Percentiles rank a stretch among this genome's conserved stretches.
Conservation (phyloP, 768 basidiomycete genomes). For the Dacryopinax spathularia region DNA sequence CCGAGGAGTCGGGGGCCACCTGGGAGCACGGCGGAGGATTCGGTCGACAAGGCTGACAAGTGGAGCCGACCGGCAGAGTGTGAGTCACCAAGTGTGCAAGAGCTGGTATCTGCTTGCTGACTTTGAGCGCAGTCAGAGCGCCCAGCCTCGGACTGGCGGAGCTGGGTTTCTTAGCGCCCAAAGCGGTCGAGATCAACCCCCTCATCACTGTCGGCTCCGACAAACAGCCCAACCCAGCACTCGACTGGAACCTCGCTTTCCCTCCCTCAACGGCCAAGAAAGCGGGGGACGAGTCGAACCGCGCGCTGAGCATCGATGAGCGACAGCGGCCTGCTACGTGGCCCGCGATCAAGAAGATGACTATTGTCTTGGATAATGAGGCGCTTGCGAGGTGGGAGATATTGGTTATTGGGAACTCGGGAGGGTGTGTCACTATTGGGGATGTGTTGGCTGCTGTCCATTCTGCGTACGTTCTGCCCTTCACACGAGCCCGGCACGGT, state of each 20-base stretch:
- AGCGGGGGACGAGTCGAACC: neutral
- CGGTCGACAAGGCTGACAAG: neutral
- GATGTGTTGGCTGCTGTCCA: neutral
- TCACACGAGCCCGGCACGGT: no score
- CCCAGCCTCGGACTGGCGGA: neutral
- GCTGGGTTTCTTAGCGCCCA: neutral
- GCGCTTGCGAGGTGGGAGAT: neutral
- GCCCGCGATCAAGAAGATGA: slow-evolving; percentile 1
- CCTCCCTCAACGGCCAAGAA: neutral
- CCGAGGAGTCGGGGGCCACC: neutral
- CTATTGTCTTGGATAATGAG: neutral
- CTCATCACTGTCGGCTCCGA: neutral
- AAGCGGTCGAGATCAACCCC: neutral
- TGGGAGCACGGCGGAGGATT: neutral
- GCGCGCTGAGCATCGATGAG: neutral
- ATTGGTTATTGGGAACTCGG: neutral
- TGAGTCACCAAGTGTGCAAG: no score
- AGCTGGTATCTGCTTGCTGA: neutral
- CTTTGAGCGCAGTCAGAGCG: neutral
- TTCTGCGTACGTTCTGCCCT: neutral
- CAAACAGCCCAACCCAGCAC: neutral
- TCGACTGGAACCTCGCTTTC: neutral
- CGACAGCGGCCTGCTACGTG: neutral
- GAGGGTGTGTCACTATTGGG: neutral
- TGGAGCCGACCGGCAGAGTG: neutral